Base-by-base conservation (phyloP, 1,284 basidiomycete genomes). In the Pseudozyma hubeiensis region DNA sequence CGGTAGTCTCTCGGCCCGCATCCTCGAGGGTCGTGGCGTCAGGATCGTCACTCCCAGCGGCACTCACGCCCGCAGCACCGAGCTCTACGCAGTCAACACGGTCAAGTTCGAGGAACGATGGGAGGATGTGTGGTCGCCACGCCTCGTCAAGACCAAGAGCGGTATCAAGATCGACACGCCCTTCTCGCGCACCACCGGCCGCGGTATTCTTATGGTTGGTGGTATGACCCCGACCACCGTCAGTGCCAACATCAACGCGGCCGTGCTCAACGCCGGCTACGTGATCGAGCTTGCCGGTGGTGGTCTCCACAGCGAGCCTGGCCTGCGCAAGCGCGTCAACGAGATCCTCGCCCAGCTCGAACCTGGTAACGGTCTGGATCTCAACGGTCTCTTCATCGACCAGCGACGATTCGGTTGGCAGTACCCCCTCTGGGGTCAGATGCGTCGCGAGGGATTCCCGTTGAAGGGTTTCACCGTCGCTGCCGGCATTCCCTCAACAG, bases 401-500 rank as follows among this genome's bases (percentile, higher is more conserved):
- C 96, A 94, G 78, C 92, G 93, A 74, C 96, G 98, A 84, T 98
- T 97, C 68, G 67, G 57, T 48, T 97, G 98, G 91, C 96, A 99
- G 85, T 90, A 93, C 85, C 96, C 97, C 31, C 88, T 97, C 33
- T 98, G 95, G 95, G 92, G 95, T 84, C 92, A 97, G 86, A 93
- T 99, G 92, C 91, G 93, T 69, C 90, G 90, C 66, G 97, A 98
- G 85, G 96, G 96, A 67, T 87, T 96, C 14, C 97, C 96, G 7
- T 88, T 98, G 69, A 95, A 99, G 87, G 96, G 97, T 48, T 97
- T 99, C 87, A 97, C 94, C 84, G 93, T 98, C 70, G 97, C 96
- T 47, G 97, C 97, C 58, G 94, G 94, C 84, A 92, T 97, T 76
- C 94, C 94, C 4, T 91, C 89, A 66, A 92, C 92, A 6, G 94